phyloP scores from a whole-genome alignment of 164 flowering plant species.

The Vitis rupestris region DNA sequence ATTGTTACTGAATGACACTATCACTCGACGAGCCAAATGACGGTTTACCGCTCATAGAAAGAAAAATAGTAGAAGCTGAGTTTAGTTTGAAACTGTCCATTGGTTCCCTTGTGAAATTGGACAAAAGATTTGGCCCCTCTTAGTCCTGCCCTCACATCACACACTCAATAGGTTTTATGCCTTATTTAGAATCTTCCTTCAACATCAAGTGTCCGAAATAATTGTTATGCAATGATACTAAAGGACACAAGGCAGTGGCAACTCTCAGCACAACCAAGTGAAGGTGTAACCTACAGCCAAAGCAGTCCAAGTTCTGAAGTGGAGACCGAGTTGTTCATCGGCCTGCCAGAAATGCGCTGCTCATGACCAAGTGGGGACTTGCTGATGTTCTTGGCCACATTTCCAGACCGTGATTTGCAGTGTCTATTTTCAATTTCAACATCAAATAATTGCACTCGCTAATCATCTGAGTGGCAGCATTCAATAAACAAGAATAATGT shows the following conservation, averaged over 20 bases:
- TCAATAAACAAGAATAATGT: no score
- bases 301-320: conserved; percentile 20
- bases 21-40: no score
- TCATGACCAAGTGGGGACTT: background rate
- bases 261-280: background rate
- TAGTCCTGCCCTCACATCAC: no score
- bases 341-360: conserved; percentile 21
- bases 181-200: background rate
- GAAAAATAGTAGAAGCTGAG: no score
- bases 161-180: background rate
- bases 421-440: background rate
- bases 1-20: no score
- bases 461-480: background rate
- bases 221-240: background rate
- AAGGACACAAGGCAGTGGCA: conserved; percentile 9
- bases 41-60: no score
- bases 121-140: no score
- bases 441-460: background rate
- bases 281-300: conserved; percentile 9
- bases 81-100: no score
- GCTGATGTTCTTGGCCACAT: background rate
- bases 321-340: conserved; percentile 37
- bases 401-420: background rate
- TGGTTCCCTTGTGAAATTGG: no score
- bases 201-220: background rate